Evolutionary conservation across 768 basidiomycete genomes (phyloP), one percentile per base, ranked within the genome.

Genomic region (Boletellus sp.): DNA sequence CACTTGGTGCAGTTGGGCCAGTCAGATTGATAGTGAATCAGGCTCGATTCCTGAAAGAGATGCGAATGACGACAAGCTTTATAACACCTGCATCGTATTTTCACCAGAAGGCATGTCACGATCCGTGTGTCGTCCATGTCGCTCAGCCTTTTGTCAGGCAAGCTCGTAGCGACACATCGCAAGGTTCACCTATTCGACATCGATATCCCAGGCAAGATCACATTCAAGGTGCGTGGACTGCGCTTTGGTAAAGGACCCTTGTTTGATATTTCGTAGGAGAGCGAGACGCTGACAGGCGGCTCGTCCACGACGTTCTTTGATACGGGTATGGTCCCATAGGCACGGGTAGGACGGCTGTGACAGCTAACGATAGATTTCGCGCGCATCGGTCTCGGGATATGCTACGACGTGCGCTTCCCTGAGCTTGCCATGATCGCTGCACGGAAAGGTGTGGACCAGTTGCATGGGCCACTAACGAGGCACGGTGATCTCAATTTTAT

Each of bases 131-230:
- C n/a, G 3, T 35, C 7, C 7, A 32, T 35, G 31, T 41, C 34
- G 33, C 44, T 58, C 16, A 49, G 15, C 20, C 38, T 33, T 35
- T 52, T 13, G 9, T n/a, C 39, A 91, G 94, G 94, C 22, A 82
- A 90, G 47, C 77, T 98, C 22, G 79, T 98, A 13, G 87, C 87
- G 0, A 81, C 79, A 34, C 93, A 98, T 70, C 85, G 95, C 46
- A 99, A 99, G 69, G 79, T 98, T 2, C 96, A 99, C 64, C 74
- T 99, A 5, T 99, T 98, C 68, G 95, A 99, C 65, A 97, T 98
- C 53, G 93, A 98, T 62, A 95, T 99, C 45, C 88, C 89, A 0
- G 92, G 91, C 15, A 85, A 90, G 64, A 93, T 95, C 65, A 90
- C 69, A 17, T 94, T 94, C 78, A 90, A 90, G 75, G 92, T 84